A percentile compares a stretch with the other conserved stretches of the same genome.
Conservation (phyloP, 371 early-diverging fungal genomes). For the Mycotypha africana region DNA sequence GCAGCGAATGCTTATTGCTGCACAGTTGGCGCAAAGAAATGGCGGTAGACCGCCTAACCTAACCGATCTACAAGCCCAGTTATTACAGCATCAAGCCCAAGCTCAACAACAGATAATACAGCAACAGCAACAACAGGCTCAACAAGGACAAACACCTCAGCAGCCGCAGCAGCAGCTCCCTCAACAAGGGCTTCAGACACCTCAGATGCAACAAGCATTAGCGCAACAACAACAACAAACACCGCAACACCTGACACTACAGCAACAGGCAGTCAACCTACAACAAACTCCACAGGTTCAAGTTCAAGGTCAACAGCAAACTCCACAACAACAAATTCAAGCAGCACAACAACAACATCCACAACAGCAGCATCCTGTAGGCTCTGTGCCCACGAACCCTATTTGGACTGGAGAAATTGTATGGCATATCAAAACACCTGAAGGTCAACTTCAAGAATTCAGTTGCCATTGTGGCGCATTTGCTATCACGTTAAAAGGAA, state of each 20-base stretch:
- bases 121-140: slow-evolving; percentile 23
- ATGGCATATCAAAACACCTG: slow-evolving; percentile 44
- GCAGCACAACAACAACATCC: neutral
- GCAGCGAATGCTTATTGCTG: slow-evolving; percentile 17
- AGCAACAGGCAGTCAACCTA: slow-evolving; percentile 11
- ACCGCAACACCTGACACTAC: slow-evolving; percentile 12
- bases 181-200: no score
- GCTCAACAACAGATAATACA: slow-evolving; percentile 10
- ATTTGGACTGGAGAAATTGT: slow-evolving; percentile 56
- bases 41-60: slow-evolving; percentile 6
- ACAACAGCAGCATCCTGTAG: slow-evolving; percentile 22
- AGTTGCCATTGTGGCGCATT: slow-evolving; percentile 45
- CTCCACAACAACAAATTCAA: neutral
- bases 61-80: slow-evolving; percentile 15
- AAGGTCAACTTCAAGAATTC: slow-evolving; percentile 38
- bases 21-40: slow-evolving; percentile 18
- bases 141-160: slow-evolving; percentile 14
- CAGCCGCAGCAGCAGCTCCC: no score
- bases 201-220: no score
- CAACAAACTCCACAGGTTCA: slow-evolving; percentile 1
- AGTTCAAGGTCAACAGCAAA: neutral
- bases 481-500: slow-evolving; percentile 36
- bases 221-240: slow-evolving; percentile 27
- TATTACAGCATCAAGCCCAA: slow-evolving; percentile 13
- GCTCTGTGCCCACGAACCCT: slow-evolving; percentile 26